Evolutionary conservation across 306 rosid species (phyloP), one percentile per base, ranked within the genome.

Genomic region (Psophocarpus tetragonolobus): DNA sequence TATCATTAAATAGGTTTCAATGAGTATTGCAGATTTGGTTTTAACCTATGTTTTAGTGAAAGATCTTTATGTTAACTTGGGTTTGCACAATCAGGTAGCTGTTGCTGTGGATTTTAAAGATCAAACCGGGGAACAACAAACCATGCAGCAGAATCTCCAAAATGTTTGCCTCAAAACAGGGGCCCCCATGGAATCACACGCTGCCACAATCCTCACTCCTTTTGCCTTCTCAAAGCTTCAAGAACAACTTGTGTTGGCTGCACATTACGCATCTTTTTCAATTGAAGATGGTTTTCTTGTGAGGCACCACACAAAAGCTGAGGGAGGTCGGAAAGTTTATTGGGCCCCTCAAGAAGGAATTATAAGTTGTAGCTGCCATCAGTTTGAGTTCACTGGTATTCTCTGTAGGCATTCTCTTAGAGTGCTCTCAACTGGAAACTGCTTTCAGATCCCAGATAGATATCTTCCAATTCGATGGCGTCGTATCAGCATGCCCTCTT

Each of bases 61-160:
- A 48, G 41, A 65, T 36, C 24, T 20, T 73, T 21, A 33, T 77
- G 15, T 48, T 82, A 60, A 75, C 57, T 68, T 77, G 26, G 72
- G 51, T 65, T 74, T 87, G 77, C 79, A 39, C 76, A 48, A 74
- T 77, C 92, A 94, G 97, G 95, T 89, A 65, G 98, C 96, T 60
- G 96, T 89, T 82, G 96, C 94, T 63, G 92, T 94, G 62, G 98
- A 94, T 90, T 94, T 92, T 67, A 94, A 87, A 88, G 98, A 94
- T 84, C 98, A 94, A 84, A 90, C 97, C 45, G 98, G 97, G 75
- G 98, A 94, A 79, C 96, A 94, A 74, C 96, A 94, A 88, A 92
- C 94, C 78, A 94, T 94, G 98, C 98, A 94, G 84, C 98, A 94
- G 85, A 94, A 90, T 90, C 96, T 94, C 71, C 98, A 94, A 81